A percentile compares a stretch with the other conserved stretches of the same genome.
These are phyloP conservation scores for Pythium chondricola DNA, from an alignment of 352 stramenopile genomes.

Conservation along the genomic window DNA sequence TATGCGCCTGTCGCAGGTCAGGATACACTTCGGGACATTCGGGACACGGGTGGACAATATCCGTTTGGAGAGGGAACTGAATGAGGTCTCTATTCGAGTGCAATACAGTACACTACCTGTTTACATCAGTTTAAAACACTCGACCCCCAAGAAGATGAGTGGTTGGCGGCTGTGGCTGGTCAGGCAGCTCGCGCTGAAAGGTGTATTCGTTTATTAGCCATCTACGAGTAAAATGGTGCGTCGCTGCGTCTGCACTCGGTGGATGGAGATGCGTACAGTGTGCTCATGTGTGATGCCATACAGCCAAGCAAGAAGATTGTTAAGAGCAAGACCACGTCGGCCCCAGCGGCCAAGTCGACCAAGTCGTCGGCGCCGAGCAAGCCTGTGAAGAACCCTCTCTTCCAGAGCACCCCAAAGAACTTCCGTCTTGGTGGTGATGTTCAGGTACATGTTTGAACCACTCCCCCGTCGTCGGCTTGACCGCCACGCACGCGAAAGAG, in stretches of 20 bases:
- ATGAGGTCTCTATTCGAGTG: too few relatives aligned
- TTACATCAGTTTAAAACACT: too few relatives aligned
- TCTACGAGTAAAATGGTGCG: conserved; percentile 69
- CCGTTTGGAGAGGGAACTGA: too few relatives aligned
- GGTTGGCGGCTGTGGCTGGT: too few relatives aligned
- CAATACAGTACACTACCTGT: too few relatives aligned
- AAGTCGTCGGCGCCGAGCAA: conserved; percentile 58
- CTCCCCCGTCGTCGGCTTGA: not conserved
- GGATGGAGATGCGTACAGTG: not conserved
- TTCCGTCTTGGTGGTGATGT: conserved; percentile 96
- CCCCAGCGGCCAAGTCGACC: conserved; percentile 59
- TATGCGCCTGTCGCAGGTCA: too few relatives aligned
- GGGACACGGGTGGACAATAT: too few relatives aligned
- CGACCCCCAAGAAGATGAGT: too few relatives aligned
- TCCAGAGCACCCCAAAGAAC: conserved; percentile 90
- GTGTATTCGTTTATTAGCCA: conserved; percentile 82
- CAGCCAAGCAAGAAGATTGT: conserved; percentile 81
- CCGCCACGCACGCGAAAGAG: not conserved
- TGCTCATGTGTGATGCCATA: not conserved
- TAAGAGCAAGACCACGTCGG: conserved; percentile 69
- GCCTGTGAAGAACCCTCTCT: conserved; percentile 92
- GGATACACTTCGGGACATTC: too few relatives aligned
- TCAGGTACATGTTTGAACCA: conserved; percentile 72
- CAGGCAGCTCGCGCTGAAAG: too few relatives aligned
- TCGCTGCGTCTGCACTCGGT: not conserved